Percentiles rank a stretch among this genome's conserved stretches.
phyloP scores from a whole-genome alignment of 139 green algal species.

The Tetraselmis striata region DNA sequence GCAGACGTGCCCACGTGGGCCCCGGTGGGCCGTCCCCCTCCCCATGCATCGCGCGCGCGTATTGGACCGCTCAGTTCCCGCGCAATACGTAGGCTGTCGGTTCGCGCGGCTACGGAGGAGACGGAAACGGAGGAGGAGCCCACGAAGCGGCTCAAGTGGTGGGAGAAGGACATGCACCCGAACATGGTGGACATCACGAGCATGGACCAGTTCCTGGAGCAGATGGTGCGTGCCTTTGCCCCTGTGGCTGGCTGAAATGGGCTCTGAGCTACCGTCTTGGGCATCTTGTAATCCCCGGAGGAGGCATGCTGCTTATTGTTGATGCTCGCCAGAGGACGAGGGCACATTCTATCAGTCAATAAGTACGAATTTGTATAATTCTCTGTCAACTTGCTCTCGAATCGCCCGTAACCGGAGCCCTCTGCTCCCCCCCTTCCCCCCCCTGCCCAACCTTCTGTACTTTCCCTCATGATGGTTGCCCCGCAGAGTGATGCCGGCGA shows the following conservation, averaged over 20 bases:
- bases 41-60: too few relatives aligned
- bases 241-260: too few relatives aligned
- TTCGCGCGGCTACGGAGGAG: neutral
- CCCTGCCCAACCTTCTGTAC: neutral
- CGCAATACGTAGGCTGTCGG: neutral
- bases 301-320: too few relatives aligned
- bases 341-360: too few relatives aligned
- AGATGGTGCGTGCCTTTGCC: slow-evolving; percentile 45
- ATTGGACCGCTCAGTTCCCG: too few relatives aligned
- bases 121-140: neutral
- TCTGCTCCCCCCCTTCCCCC: neutral
- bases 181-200: slow-evolving; percentile 66
- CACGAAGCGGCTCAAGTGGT: slow-evolving; percentile 42
- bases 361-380: too few relatives aligned
- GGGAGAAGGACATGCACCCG: slow-evolving; percentile 34
- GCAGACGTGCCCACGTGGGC: too few relatives aligned
- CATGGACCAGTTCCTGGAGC: slow-evolving; percentile 78
- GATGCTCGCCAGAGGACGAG: too few relatives aligned
- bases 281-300: too few relatives aligned
- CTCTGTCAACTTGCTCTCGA: neutral
- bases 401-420: neutral
- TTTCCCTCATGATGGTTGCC: too few relatives aligned
- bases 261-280: too few relatives aligned
- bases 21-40: too few relatives aligned
- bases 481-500: slow-evolving; percentile 51